These are phyloP conservation scores for Saxophila tyrrhenica DNA, from an alignment of 495 filamentous ascomycete genomes.

Conservation along the genomic window DNA sequence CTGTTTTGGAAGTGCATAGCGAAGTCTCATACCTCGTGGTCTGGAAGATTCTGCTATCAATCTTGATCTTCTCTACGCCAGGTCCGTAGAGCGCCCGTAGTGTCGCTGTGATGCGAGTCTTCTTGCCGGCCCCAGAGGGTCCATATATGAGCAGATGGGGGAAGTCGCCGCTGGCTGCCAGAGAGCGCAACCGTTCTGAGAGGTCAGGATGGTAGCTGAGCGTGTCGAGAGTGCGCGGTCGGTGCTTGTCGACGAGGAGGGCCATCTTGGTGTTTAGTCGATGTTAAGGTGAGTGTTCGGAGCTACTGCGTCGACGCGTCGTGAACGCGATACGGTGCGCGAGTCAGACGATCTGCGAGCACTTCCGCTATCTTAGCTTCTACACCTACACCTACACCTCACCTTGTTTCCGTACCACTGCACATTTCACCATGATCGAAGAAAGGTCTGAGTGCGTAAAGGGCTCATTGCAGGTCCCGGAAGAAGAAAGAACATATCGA, in stretches of 20 bases:
- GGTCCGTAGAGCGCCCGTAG: conserved; percentile 26
- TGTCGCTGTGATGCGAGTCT: conserved; percentile 89
- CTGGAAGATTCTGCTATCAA: conserved; percentile 74
- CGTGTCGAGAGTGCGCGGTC: conserved; percentile 76
- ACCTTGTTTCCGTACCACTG: too few species aligned
- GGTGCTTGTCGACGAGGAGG: conserved; percentile 88
- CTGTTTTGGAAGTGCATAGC: neutral
- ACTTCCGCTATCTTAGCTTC: neutral
- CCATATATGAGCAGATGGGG: conserved; percentile 95
- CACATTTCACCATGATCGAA: too few species aligned
- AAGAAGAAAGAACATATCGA: too few species aligned
- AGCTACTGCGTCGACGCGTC: too few species aligned
- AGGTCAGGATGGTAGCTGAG: conserved; percentile 84
- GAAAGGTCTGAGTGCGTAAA: too few species aligned
- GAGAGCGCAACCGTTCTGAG: conserved; percentile 72
- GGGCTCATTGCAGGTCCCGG: too few species aligned
- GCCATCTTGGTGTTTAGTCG: conserved; percentile 37
- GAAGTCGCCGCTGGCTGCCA: conserved; percentile 93
- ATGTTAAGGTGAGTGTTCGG: too few species aligned
- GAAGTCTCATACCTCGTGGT: conserved; percentile 46
- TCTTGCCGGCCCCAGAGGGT: conserved; percentile 92
- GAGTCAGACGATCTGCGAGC: neutral
- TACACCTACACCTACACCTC: too few species aligned
- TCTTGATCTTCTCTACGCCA: conserved; percentile 32
- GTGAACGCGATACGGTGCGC: neutral